These are phyloP conservation scores for Ogataea degrootiae DNA, from an alignment of 805 yeast species.

Conservation along the genomic window DNA sequence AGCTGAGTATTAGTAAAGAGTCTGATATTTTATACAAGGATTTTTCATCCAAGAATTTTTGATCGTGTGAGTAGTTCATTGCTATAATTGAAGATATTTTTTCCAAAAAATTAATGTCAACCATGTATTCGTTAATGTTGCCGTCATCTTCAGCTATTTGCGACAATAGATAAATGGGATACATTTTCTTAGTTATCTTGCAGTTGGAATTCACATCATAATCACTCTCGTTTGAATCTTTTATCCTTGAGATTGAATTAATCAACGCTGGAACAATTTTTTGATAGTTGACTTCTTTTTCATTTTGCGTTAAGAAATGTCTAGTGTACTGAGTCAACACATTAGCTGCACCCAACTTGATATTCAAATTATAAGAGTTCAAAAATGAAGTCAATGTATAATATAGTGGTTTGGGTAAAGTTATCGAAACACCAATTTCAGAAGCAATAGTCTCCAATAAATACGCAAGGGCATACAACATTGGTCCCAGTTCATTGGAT, in stretches of 20 bases:
- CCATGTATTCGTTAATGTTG: conserved; percentile 29
- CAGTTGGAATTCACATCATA: conserved; percentile 17
- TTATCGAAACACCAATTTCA: neutral
- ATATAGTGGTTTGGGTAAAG: conserved; percentile 23
- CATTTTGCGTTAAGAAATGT: conserved; percentile 10
- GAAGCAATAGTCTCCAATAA: conserved; percentile 10
- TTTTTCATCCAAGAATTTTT: conserved; percentile 23
- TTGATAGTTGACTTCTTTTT: conserved; percentile 14
- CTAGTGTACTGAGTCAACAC: conserved; percentile 25
- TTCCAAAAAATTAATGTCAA: conserved; percentile 30
- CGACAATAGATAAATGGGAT: conserved; percentile 32
- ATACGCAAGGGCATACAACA: conserved; percentile 23
- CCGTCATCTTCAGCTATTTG: conserved; percentile 31
- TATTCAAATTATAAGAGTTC: conserved; percentile 18
- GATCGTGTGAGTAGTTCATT: conserved; percentile 19
- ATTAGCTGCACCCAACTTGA: conserved; percentile 24
- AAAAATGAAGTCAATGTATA: conserved; percentile 24
- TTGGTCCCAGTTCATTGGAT: conserved; percentile 21
- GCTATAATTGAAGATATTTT: conserved; percentile 28
- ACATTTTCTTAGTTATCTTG: conserved; percentile 24
- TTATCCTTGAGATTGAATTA: conserved; percentile 18
- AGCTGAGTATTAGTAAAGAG: conserved; percentile 33
- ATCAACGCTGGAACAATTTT: conserved; percentile 24
- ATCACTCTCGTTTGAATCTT: conserved; percentile 11
- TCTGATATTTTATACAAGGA: conserved; percentile 31